A percentile compares a stretch with the other conserved stretches of the same genome.
Evolutionary conservation across 2,329 filamentous ascomycete genomes (phyloP).

Genomic region (Scedosporium boydii): DNA sequence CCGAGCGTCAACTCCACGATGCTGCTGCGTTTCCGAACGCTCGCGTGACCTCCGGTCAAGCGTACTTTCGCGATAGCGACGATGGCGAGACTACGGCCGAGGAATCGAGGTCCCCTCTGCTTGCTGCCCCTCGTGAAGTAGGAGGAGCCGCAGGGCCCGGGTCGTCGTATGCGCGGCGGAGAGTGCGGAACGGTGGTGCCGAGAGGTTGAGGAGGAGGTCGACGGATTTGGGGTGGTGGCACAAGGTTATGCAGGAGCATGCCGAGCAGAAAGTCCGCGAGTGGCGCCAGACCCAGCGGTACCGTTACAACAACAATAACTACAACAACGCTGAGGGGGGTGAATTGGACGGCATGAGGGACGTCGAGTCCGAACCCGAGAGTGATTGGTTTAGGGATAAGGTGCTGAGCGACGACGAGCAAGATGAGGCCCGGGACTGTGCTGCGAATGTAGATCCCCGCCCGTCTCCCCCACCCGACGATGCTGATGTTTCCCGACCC

Average conservation of each 20-base stretch:
- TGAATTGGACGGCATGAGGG: not conserved
- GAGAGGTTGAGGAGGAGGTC: slow-evolving; percentile 40
- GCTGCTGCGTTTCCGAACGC: slow-evolving; percentile 61
- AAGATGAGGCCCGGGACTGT: slow-evolving; percentile 17
- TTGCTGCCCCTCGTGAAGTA: slow-evolving; percentile 7
- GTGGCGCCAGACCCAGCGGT: slow-evolving; percentile 12
- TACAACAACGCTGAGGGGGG: slow-evolving; percentile 12
- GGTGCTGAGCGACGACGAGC: not conserved
- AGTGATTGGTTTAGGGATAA: not conserved
- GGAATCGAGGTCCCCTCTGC: slow-evolving; percentile 23
- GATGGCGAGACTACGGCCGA: slow-evolving; percentile 42
- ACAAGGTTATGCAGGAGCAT: slow-evolving; percentile 73
- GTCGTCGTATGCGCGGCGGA: slow-evolving; percentile 12
- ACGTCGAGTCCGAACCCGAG: slow-evolving; percentile 2
- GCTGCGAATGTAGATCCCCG: not conserved
- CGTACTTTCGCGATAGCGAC: slow-evolving; percentile 54
- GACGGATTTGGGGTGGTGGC: slow-evolving; percentile 61
- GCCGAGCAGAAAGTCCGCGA: slow-evolving; percentile 53
- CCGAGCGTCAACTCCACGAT: slow-evolving; percentile 71
- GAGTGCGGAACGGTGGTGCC: slow-evolving; percentile 16
- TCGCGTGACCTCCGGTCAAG: slow-evolving; percentile 33
- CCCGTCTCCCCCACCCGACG: not conserved
- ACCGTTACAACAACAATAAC: not conserved
- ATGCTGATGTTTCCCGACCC: not conserved
- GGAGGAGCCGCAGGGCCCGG: too few species aligned